Base-by-base conservation (phyloP, 495 filamentous ascomycete genomes). In the Talaromyces wortmannii region DNA sequence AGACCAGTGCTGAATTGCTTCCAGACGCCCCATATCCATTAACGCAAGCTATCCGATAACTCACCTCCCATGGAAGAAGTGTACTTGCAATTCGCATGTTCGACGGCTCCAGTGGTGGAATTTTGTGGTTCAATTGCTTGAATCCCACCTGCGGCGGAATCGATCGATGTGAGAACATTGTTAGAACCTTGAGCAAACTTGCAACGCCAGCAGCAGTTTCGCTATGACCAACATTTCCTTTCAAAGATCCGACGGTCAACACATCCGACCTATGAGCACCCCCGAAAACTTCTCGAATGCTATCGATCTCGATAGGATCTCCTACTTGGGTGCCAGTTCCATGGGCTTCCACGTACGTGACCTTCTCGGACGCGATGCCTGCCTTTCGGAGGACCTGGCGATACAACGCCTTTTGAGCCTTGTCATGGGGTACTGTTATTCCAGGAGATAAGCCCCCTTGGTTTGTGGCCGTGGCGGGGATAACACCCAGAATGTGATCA, bases 321-420 rank as follows among this genome's bases (percentile, higher is more conserved):
- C 74, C 73, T 13, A 72, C 70, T 0, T 51, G 58, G 0, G 74
- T 78, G 31, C 72, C 71, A 23, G 75, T 77, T 5, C 75, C 74
- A 49, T 78, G 75, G 3, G 69, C 66, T 47, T 71, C 73, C 1
- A 76, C 64, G 3, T 61, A 57, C 0, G 60, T 55, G 1, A 74
- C 53, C 0, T 61, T 61, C 0, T 17, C 8, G 0, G 71, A 57
- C 29, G 69, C 59, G 5, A 74, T 46, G 3, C 59, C 59, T 4
- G 59, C 64, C 5, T 62, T 51, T 6, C 61, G 31, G 23, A 78
- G 67, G 7, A 40, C 36, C 8, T 8, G 61, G 33, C 36, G 36
- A 13, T 40, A 40, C 8, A 40, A 13, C 8, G 36, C 8, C 36
- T 40, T 8, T 3, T 67, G 64, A 17, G 33, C 48, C 17, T 59